These are phyloP conservation scores for Tilletiopsis washingtonensis DNA, from an alignment of 1,284 basidiomycete species.

Conservation along the genomic window DNA sequence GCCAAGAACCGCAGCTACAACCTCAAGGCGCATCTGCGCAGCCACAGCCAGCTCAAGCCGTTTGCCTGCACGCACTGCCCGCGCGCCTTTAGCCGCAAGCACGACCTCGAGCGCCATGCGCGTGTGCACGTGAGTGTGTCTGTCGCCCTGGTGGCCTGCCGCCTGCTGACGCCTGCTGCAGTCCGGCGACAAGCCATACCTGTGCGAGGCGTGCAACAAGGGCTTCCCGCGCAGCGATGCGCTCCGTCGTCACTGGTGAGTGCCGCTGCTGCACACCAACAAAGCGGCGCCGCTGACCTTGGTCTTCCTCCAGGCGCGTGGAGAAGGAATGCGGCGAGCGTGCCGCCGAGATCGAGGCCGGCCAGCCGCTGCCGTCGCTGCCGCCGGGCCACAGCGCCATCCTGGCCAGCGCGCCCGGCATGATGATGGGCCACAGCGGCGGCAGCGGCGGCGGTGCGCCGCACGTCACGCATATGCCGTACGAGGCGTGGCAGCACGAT, in stretches of 20 bases:
- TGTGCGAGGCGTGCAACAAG: constrained; percentile 42
- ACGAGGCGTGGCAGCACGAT: not conserved
- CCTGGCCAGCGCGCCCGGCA: not conserved
- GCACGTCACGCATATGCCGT: not conserved
- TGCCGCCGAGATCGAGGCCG: constrained; percentile 29
- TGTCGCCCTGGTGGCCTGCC: not conserved
- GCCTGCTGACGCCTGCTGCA: constrained; percentile 1
- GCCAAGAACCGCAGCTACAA: constrained; percentile 43
- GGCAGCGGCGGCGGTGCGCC: too few species aligned
- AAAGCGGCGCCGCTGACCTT: too few species aligned
- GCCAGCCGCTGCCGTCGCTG: constrained; percentile 14
- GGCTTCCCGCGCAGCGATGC: constrained; percentile 45
- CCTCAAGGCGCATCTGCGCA: constrained; percentile 38
- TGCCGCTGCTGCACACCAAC: too few species aligned
- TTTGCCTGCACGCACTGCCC: constrained; percentile 42
- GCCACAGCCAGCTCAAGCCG: constrained; percentile 38
- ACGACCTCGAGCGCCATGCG: constrained; percentile 44
- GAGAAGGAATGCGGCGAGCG: constrained; percentile 40
- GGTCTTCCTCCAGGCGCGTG: too few species aligned
- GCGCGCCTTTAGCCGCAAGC: constrained; percentile 41
- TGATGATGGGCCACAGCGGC: not conserved
- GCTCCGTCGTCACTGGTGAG: constrained; percentile 43
- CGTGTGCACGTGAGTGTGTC: constrained; percentile 27
- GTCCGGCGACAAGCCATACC: constrained; percentile 46
- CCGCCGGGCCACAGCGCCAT: constrained; percentile 5